Evolutionary conservation across 2,329 filamentous ascomycete species (phyloP).

Genomic region (Fusarium siculi): DNA sequence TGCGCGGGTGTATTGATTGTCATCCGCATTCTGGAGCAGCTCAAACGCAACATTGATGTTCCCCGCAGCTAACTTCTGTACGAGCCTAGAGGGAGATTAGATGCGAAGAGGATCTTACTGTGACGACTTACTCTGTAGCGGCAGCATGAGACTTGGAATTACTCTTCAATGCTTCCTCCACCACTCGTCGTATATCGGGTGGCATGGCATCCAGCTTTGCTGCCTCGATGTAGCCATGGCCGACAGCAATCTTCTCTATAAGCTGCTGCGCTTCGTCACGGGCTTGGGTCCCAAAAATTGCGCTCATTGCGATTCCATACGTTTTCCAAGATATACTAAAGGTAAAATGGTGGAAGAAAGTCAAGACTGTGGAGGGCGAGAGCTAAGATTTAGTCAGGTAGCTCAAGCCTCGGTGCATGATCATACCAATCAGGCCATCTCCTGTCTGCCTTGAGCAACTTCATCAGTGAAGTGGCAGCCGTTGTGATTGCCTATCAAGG

Average conservation of each 20-base stretch:
- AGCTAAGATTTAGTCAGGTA: not conserved
- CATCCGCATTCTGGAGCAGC: not conserved
- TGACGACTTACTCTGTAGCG: not conserved
- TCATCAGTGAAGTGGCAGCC: not conserved
- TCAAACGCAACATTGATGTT: not conserved
- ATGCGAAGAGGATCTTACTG: accelerated
- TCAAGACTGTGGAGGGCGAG: not conserved
- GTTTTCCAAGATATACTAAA: not conserved
- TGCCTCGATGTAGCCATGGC: not conserved
- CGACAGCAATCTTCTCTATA: not conserved
- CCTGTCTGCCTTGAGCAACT: not conserved
- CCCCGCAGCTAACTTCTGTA: not conserved
- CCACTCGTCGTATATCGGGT: not conserved
- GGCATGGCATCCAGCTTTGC: not conserved
- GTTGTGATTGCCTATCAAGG: not conserved
- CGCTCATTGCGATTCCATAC: not conserved
- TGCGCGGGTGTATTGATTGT: not conserved
- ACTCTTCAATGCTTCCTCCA: not conserved
- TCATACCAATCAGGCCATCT: not conserved
- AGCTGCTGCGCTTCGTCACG: not conserved
- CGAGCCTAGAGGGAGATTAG: not conserved
- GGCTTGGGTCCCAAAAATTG: not conserved
- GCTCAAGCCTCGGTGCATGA: not conserved
- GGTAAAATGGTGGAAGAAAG: not conserved
- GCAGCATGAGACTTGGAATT: not conserved